Base-by-base conservation (phyloP, 208 protist species). In the Trypanosomatidae sp. region DNA sequence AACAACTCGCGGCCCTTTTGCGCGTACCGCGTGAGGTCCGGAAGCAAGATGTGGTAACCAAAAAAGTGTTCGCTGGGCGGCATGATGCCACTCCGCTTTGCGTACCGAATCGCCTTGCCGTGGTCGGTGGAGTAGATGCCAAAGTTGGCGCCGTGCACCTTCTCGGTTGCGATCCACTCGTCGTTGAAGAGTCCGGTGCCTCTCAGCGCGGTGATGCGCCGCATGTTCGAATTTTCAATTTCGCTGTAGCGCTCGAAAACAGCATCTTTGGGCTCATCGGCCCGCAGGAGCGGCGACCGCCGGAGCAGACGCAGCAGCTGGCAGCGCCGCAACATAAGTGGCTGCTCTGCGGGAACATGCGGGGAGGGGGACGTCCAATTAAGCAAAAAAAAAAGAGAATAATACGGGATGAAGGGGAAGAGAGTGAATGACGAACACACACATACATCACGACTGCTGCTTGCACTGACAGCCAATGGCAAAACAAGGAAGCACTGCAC, bases 121-220 rank as follows among this genome's bases (percentile, higher is more conserved):
- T 81, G 73, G 7, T 90, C 79, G 17, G 84, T 81, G 33, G 86
- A 91, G 80, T 96, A 94, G 44, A 96, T 87, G 25, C 86, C 88
- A 74, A 96, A 96, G 82, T 96, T 96, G 13, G 92, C 92, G 50
- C 92, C 92, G 73, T 96, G 89, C 36, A 96, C 90, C 77, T 96
- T 96, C 59, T 96, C 89, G 10, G 89, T 94, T 6, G 90, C 92
- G 58, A 96, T 91, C 90, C 92, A 96, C 47, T 96, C 90, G 73
- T 96, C 90, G 39, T 90, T 85, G 73, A 82, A 82, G 44, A 89
- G 74, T 10, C 86, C 83, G 43, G 71, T 69, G 1, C 69, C 60
- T 39, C 86, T 82, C 36, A 94, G 58, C 4, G 79, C 87, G 30
- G 72, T 77, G 43, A 96, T 92, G 60, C 89, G 86, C 36, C 84